Conservation (phyloP, 2,329 filamentous ascomycete genomes). For the Penicillium sp. region DNA sequence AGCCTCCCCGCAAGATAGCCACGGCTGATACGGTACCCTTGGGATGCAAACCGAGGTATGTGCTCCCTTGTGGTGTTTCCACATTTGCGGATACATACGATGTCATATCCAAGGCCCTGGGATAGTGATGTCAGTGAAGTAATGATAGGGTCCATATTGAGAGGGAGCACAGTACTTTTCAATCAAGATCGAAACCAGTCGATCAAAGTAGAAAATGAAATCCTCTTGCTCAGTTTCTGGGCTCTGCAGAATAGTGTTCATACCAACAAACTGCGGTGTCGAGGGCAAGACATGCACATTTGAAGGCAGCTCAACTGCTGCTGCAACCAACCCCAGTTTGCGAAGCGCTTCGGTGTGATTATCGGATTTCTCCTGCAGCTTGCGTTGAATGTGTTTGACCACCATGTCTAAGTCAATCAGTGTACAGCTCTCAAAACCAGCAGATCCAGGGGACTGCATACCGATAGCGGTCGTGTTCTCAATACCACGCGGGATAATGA, state of each 20-base stretch:
- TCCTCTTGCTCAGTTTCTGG: conserved; percentile 78
- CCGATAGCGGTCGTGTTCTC: conserved; percentile 89
- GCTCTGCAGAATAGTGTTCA: conserved; percentile 87
- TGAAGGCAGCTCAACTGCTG: conserved; percentile 69
- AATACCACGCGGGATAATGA: conserved; percentile 92
- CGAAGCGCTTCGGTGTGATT: conserved; percentile 77
- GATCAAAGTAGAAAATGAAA: conserved; percentile 97
- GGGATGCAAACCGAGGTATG: conserved; percentile 70
- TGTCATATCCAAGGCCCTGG: conserved; percentile 73
- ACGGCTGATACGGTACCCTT: conserved; percentile 80
- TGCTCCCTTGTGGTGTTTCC: conserved; percentile 67
- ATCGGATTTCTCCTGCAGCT: conserved; percentile 79
- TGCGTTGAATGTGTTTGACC: conserved; percentile 86
- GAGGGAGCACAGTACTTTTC: conserved; percentile 55
- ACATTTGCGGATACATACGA: conserved; percentile 65
- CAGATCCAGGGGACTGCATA: conserved; percentile 17
- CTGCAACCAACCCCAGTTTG: conserved; percentile 69
- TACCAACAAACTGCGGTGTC: conserved; percentile 77
- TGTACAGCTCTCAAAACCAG: neutral
- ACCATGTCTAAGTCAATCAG: conserved; percentile 69
- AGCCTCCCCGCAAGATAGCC: conserved; percentile 83
- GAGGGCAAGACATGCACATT: conserved; percentile 73
- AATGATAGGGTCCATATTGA: neutral
- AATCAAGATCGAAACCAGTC: conserved; percentile 78
- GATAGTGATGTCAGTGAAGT: conserved; percentile 2